A percentile compares a stretch with the other conserved stretches of the same genome.
Evolutionary conservation across 2,329 filamentous ascomycete species (phyloP).

Genomic region (Venturia carpophila): DNA sequence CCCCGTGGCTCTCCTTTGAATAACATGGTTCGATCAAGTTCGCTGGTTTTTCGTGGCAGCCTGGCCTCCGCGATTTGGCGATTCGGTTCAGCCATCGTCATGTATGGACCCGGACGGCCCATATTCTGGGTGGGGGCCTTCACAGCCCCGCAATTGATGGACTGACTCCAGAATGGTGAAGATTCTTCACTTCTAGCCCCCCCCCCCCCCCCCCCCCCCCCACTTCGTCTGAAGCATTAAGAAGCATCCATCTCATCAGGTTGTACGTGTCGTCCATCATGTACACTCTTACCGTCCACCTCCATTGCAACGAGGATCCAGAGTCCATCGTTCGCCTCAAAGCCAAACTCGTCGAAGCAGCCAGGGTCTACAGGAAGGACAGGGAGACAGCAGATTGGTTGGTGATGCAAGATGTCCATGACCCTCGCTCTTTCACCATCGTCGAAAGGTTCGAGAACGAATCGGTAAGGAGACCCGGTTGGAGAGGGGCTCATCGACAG

Average conservation of each 20-base stretch:
- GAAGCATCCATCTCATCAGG: not conserved
- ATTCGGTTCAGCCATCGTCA: not conserved
- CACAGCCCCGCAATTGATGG: not conserved
- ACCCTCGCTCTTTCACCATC: constrained; percentile 63
- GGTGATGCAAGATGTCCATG: constrained; percentile 67
- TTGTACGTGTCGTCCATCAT: constrained; percentile 41
- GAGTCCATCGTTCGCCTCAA: constrained; percentile 58
- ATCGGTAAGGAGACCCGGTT: constrained; percentile 23
- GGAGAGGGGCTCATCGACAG: too few relatives aligned
- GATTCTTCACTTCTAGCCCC: not conserved
- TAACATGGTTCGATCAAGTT: not conserved
- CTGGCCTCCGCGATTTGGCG: too few relatives aligned
- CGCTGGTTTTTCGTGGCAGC: not conserved
- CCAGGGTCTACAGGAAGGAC: constrained; percentile 62
- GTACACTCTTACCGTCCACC: constrained; percentile 61
- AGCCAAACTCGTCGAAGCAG: constrained; percentile 68
- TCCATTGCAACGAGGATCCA: constrained; percentile 58
- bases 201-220: too few relatives aligned
- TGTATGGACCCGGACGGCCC: not conserved
- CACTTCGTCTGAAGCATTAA: not conserved
- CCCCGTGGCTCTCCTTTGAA: not conserved
- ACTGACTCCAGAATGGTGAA: not conserved
- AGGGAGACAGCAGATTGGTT: constrained; percentile 62
- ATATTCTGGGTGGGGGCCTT: not conserved
- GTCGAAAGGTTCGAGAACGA: constrained; percentile 67